Evolutionary conservation across 2,329 filamentous ascomycete genomes (phyloP).

Genomic region (Fusarium chaquense): DNA sequence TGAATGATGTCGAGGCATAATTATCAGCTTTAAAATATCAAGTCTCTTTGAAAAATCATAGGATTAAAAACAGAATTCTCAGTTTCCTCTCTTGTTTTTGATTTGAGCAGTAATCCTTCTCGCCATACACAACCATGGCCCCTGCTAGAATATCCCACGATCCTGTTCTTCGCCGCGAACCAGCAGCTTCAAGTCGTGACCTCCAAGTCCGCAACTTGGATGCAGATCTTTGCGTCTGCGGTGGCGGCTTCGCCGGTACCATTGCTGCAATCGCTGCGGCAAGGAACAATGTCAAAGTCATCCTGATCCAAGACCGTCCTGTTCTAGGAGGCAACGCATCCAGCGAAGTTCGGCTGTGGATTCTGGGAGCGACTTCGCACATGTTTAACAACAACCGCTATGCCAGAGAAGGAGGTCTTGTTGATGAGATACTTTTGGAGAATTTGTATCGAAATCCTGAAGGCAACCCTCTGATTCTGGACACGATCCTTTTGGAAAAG

Average conservation of each 20-base stretch:
- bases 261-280: conserved; percentile 13
- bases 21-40: not conserved
- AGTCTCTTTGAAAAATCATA: too few relatives aligned
- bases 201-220: conserved; percentile 8
- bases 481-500: conserved; percentile 13
- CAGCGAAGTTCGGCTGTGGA: conserved; percentile 21
- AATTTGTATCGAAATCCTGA: conserved; percentile 14
- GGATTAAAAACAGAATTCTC: rapidly evolving
- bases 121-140: not conserved
- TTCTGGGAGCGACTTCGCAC: conserved; percentile 21
- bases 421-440: conserved; percentile 21
- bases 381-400: conserved; percentile 28
- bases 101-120: not conserved
- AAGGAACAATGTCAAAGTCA: conserved; percentile 19
- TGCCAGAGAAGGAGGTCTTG: conserved; percentile 24
- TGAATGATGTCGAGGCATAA: not conserved
- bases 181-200: conserved; percentile 17
- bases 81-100: not conserved
- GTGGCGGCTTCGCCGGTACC: conserved; percentile 15
- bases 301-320: conserved; percentile 17
- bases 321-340: conserved; percentile 23
- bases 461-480: conserved; percentile 20
- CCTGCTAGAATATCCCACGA: conserved; percentile 26
- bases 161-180: conserved; percentile 21
- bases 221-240: conserved; percentile 15